These are phyloP conservation scores for Serendipita sp. DNA, from an alignment of 768 basidiomycete genomes.

Conservation along the genomic window DNA sequence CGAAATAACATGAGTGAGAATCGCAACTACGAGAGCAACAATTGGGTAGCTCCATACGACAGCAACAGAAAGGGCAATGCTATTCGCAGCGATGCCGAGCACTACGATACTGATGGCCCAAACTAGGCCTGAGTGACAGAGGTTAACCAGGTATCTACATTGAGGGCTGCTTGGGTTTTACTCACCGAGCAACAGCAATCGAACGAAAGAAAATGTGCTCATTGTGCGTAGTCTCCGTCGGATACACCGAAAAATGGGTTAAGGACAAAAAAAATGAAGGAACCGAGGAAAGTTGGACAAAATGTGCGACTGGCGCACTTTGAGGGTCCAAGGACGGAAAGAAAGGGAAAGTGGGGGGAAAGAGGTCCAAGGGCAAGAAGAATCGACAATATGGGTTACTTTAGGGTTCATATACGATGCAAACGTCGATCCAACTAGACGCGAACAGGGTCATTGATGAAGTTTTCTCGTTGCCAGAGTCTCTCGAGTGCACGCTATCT, in stretches of 20 bases:
- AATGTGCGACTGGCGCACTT: no score
- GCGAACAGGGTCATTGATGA: no score
- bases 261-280: neutral
- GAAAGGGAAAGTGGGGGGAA: no score
- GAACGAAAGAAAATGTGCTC: neutral
- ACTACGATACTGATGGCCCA: neutral
- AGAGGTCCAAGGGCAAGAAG: no score
- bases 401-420: no score
- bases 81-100: neutral
- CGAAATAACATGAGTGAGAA: neutral
- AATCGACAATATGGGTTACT: no score
- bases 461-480: no score
- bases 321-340: no score
- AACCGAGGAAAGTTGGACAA: no score
- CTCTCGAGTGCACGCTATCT: no score
- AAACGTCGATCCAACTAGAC: no score
- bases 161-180: neutral
- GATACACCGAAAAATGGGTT: no score
- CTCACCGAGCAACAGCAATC: neutral
- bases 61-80: neutral
- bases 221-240: neutral
- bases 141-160: neutral
- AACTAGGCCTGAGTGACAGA: neutral
- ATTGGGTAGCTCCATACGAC: neutral
- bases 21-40: neutral